Percentiles rank a stretch among this genome's conserved stretches.
Evolutionary conservation across 2,329 filamentous ascomycete species (phyloP).

Genomic region (Aureobasidium sp.): DNA sequence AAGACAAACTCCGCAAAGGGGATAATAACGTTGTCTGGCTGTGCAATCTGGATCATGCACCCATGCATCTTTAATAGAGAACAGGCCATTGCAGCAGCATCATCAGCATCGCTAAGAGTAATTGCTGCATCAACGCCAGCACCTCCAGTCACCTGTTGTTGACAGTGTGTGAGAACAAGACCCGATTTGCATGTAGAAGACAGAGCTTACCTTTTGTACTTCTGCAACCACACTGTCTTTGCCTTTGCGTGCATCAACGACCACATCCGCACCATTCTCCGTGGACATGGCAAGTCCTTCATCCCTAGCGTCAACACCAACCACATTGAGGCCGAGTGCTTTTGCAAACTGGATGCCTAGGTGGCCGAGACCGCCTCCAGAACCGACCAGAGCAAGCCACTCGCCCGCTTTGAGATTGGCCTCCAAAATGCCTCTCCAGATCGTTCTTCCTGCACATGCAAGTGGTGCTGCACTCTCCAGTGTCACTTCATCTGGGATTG

Average conservation of each 20-base stretch:
- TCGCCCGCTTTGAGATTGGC: slow-evolving; percentile 31
- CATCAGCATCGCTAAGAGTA: slow-evolving; percentile 44
- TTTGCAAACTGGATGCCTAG: slow-evolving; percentile 45
- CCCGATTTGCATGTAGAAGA: neutral
- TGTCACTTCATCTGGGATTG: slow-evolving; percentile 40
- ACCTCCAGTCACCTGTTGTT: slow-evolving; percentile 31
- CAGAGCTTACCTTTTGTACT: slow-evolving; percentile 31
- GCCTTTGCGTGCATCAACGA: slow-evolving; percentile 43
- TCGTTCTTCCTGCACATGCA: slow-evolving; percentile 47
- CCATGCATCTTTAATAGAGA: slow-evolving; percentile 53
- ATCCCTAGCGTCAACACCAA: slow-evolving; percentile 48
- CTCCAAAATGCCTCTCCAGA: slow-evolving; percentile 39
- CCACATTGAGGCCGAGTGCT: slow-evolving; percentile 40
- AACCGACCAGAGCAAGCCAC: slow-evolving; percentile 31
- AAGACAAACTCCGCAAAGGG: slow-evolving; percentile 44
- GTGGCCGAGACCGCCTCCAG: slow-evolving; percentile 44
- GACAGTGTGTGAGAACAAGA: neutral
- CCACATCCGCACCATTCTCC: slow-evolving; percentile 41
- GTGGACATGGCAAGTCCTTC: slow-evolving; percentile 42
- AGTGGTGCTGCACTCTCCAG: slow-evolving; percentile 47
- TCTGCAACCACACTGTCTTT: slow-evolving; percentile 40
- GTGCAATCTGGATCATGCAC: slow-evolving; percentile 50
- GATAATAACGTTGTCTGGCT: slow-evolving; percentile 32
- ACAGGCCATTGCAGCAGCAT: slow-evolving; percentile 42
- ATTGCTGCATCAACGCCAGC: slow-evolving; percentile 45